Evolutionary conservation across 1,284 basidiomycete genomes (phyloP), one percentile per base, ranked within the genome.

Genomic region (Vanrija sp.): DNA sequence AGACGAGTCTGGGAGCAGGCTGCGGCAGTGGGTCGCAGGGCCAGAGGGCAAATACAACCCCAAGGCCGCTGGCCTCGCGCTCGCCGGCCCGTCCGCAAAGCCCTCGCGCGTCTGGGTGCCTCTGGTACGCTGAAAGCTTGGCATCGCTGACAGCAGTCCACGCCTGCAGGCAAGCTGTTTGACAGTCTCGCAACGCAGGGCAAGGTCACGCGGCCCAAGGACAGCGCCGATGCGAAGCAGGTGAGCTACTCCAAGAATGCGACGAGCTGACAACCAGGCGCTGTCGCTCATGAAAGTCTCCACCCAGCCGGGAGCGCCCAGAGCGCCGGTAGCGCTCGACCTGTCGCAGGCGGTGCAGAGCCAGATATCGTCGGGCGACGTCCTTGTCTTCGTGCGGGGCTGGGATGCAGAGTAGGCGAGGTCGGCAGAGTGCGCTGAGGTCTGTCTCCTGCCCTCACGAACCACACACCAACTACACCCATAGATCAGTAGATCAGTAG

Each of bases 111-210:
- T 51, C 12, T 71, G 68, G 70, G 63, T 72, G 1, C 53, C 57
- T 3, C 43, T 52, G 18, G 67, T 69, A 47, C 44, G 64, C 55
- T 8, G 5, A 21, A 23, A 0, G 18, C 3, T 3, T 12, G 12
- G 29, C 3, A 23, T 5, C 16, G 42, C 52, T 55, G 39, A 55
- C 43, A 2, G 12, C 53, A 70, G 66, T 51, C 49, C 7, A 70
- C 58, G 51, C 65, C 68, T 0, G 49, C 56, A 0, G 68, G 68
- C 0, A 70, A 65, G 50, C 49, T 68, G 6, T 46, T 65, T 45
- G 68, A 70, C 49, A 52, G 55, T 0, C 42, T 68, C 5, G 56
- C 64, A 19, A 46, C 55, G 3, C 44, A 42, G 21, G 50, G 57
- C 2, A 65, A 66, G 44, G 26, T 62, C 1, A 19, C 53, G 0